These are phyloP conservation scores for Boletus subparvulus DNA, from an alignment of 768 basidiomycete species.

Conservation along the genomic window DNA sequence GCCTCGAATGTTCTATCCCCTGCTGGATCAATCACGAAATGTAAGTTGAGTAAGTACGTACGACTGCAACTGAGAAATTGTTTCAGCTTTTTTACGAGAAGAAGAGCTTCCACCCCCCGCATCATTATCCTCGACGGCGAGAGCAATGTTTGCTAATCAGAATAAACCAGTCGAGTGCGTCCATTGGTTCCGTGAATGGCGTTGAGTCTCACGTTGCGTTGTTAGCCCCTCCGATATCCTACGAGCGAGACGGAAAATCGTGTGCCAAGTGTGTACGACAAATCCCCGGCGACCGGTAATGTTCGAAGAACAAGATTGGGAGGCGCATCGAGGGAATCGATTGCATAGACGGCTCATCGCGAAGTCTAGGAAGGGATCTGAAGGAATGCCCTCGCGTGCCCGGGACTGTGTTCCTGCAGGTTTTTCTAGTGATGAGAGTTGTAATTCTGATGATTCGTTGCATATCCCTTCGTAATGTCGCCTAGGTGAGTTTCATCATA, in stretches of 20 bases:
- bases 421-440: constrained; percentile 6
- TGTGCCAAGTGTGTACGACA: constrained; percentile 64
- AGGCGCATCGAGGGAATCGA: constrained; percentile 54
- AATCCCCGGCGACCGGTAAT: constrained; percentile 57
- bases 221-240: constrained; percentile 59
- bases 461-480: constrained; percentile 8
- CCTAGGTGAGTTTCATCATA: not conserved
- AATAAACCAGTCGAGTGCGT: constrained; percentile 49
- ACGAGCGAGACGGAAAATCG: constrained; percentile 51
- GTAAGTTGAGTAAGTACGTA: constrained; percentile 32
- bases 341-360: constrained; percentile 50
- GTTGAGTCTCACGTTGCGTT: constrained; percentile 9
- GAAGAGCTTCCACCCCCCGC: constrained; percentile 54
- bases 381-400: not conserved
- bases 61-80: not conserved
- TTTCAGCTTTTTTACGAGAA: constrained; percentile 51
- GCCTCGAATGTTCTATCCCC: constrained; percentile 48
- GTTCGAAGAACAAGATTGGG: constrained; percentile 60
- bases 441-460: constrained; percentile 1
- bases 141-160: constrained; percentile 47
- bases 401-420: not conserved
- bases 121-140: constrained; percentile 54
- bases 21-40: constrained; percentile 49
- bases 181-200: constrained; percentile 1
- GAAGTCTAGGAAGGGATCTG: constrained; percentile 23